A percentile compares a stretch with the other conserved stretches of the same genome.
Evolutionary conservation across 441 rosid genomes (phyloP).

Genomic region (Manihot esculenta): DNA sequence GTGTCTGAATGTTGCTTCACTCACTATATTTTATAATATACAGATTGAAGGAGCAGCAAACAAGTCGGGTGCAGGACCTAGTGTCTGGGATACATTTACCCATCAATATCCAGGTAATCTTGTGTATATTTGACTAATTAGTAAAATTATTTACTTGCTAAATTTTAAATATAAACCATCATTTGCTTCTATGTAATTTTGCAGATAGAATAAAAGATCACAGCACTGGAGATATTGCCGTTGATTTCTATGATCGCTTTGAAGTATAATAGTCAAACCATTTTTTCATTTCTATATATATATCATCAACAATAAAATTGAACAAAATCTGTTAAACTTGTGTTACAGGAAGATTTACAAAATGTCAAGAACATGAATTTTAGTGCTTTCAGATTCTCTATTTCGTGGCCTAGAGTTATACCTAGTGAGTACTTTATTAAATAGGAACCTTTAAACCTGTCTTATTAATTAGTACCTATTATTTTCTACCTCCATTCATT

Average conservation of each 20-base stretch:
- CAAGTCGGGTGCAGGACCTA: conserved; percentile 23
- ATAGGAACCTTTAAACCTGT: too few relatives aligned
- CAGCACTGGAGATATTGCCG: neutral
- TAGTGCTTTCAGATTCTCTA: conserved; percentile 5
- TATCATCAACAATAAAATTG: too few relatives aligned
- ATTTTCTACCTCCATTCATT: too few relatives aligned
- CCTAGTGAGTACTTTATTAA: neutral
- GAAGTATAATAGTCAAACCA: neutral
- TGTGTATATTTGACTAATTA: neutral
- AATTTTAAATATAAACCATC: too few relatives aligned
- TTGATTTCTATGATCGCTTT: neutral
- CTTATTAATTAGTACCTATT: too few relatives aligned
- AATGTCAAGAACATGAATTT: conserved; percentile 5
- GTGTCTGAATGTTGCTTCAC: too few relatives aligned
- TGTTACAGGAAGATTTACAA: neutral
- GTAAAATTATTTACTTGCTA: too few relatives aligned
- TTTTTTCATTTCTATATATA: neutral
- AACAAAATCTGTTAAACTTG: too few relatives aligned
- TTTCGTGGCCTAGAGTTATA: conserved; percentile 12
- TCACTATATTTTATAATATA: neutral
- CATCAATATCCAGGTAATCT: conserved; percentile 29
- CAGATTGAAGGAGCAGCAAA: conserved; percentile 37
- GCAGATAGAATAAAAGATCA: conserved; percentile 1
- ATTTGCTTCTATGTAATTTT: neutral
- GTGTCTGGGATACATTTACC: conserved; percentile 41